These are phyloP conservation scores for Setomelanomma holmii DNA, from an alignment of 2,329 filamentous ascomycete species.

Conservation along the genomic window DNA sequence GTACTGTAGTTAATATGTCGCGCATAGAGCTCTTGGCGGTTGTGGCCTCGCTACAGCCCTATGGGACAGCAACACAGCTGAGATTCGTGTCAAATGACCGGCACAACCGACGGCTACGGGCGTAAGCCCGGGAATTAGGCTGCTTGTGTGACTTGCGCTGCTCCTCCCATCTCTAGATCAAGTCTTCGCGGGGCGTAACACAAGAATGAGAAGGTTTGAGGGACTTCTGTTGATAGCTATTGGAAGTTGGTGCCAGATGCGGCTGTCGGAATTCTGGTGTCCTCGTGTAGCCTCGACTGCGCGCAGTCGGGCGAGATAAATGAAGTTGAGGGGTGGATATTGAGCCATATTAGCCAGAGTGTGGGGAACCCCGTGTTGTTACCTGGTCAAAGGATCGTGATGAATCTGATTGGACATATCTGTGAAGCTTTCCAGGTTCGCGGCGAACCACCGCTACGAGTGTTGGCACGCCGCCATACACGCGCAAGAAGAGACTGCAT, in stretches of 20 bases:
- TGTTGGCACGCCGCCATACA: no score
- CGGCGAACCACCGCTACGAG: background rate
- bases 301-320: conserved; percentile 2
- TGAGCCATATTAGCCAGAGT: conserved; percentile 9
- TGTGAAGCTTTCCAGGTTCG: conserved; percentile 3
- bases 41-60: conserved; percentile 1
- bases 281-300: background rate
- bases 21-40: conserved; percentile 4
- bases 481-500: no score
- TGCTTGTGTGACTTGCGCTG: conserved; percentile 3
- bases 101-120: conserved; percentile 4
- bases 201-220: conserved; percentile 14
- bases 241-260: background rate
- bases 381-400: background rate
- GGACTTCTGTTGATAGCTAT: conserved; percentile 1
- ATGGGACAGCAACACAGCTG: background rate
- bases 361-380: conserved; percentile 12
- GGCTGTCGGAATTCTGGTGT: conserved; percentile 2
- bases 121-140: conserved; percentile 7
- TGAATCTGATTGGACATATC: conserved; percentile 4
- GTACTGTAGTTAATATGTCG: conserved; percentile 10
- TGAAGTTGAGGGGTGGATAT: conserved; percentile 7
- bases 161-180: background rate
- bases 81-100: conserved; percentile 8
- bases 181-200: background rate